Evolutionary conservation across 805 yeast genomes (phyloP).

Genomic region (Maudiozyma saulgeensis): DNA sequence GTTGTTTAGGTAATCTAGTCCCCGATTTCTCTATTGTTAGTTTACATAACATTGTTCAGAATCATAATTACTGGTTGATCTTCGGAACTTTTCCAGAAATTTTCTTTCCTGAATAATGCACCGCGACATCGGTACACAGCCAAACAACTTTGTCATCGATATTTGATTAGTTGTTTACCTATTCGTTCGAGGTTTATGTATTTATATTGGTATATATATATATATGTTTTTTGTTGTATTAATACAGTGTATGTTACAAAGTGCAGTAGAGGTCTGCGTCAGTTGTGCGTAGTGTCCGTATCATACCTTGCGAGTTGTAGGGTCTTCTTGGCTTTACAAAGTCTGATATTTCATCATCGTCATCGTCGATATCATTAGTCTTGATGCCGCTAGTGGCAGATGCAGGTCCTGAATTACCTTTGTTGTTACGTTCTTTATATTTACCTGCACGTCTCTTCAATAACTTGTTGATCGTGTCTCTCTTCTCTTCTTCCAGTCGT

Average conservation of each 20-base stretch:
- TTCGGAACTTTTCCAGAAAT: too few species aligned
- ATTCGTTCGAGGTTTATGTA: background rate
- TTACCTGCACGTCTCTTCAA: constrained; percentile 77
- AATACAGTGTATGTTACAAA: background rate
- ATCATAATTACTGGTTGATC: too few species aligned
- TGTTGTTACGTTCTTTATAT: constrained; percentile 33
- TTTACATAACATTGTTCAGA: too few species aligned
- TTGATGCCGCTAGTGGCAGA: background rate
- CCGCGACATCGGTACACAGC: too few species aligned
- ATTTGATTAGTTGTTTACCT: too few species aligned
- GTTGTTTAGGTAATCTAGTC: too few species aligned
- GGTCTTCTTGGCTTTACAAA: constrained; percentile 25
- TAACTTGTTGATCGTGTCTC: constrained; percentile 80
- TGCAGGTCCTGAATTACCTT: background rate
- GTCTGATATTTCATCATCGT: constrained; percentile 7
- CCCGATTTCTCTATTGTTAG: too few species aligned
- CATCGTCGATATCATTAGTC: constrained; percentile 11
- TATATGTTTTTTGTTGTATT: background rate
- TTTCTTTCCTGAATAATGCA: background rate
- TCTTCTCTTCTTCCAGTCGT: constrained; percentile 83
- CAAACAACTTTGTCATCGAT: too few species aligned
- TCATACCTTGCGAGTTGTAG: constrained; percentile 21
- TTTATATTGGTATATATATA: background rate
- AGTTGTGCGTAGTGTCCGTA: constrained; percentile 13
- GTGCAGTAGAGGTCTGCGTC: constrained; percentile 12